Evolutionary conservation across 331 rosid genomes (phyloP).

Genomic region (Dryas integrifolia): DNA sequence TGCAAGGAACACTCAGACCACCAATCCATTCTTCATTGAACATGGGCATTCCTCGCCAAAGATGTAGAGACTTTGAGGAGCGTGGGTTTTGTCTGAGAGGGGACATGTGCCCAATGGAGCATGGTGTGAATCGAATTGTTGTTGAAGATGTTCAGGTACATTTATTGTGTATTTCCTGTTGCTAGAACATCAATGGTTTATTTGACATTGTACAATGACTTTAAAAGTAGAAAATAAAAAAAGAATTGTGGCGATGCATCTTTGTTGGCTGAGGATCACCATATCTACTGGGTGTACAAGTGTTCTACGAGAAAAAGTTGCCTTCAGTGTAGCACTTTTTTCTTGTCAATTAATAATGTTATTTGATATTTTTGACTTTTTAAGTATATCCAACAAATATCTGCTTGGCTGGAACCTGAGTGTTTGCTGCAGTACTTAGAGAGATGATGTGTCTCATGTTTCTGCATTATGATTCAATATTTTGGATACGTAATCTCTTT

Average conservation of each 20-base stretch:
- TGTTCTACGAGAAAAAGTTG: background rate
- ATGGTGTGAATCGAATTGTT: conserved; percentile 93
- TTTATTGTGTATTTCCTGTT: conserved; percentile 20
- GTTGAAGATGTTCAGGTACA: conserved; percentile 97
- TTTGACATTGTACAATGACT: conserved; percentile 15
- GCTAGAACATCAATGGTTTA: background rate
- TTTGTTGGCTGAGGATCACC: background rate
- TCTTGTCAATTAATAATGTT: background rate
- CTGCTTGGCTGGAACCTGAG: background rate
- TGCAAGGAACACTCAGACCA: conserved; percentile 82
- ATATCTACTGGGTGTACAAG: background rate
- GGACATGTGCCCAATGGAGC: conserved; percentile 99
- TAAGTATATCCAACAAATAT: background rate
- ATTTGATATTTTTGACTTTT: background rate
- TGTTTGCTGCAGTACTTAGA: conserved; percentile 8
- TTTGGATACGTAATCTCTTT: background rate
- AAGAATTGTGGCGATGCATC: background rate
- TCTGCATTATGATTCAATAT: conserved; percentile 2
- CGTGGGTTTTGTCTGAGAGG: conserved; percentile 99
- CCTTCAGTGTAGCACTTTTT: background rate
- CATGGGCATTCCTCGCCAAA: conserved; percentile 73
- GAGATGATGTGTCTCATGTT: background rate
- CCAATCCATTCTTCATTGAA: conserved; percentile 77
- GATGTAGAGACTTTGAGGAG: conserved; percentile 99
- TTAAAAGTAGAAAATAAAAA: background rate